phyloP scores from a whole-genome alignment of 2,329 filamentous ascomycete species.

The Lanzia echinophila region DNA sequence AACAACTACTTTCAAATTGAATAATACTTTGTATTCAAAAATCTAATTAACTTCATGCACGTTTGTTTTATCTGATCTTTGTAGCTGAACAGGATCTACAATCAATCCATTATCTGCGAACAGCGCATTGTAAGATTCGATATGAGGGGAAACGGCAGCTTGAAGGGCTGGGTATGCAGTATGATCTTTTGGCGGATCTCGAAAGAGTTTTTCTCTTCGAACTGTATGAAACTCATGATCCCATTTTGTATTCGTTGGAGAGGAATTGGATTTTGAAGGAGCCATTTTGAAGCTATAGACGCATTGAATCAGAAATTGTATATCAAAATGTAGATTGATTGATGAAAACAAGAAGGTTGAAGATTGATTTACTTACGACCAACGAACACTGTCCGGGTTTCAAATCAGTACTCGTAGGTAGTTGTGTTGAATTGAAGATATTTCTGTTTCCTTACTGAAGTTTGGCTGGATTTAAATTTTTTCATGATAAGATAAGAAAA shows the following conservation, averaged over 20 bases:
- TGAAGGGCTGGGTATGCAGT: constrained; percentile 84
- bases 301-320: background rate
- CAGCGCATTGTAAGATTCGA: constrained; percentile 91
- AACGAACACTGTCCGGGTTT: background rate
- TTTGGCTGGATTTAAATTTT: background rate
- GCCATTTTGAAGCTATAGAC: constrained; percentile 17
- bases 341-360: too few relatives aligned
- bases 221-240: constrained; percentile 79
- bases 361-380: background rate
- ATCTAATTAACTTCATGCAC: too few relatives aligned
- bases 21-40: too few relatives aligned
- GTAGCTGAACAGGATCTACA: constrained; percentile 21
- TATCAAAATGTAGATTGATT: background rate
- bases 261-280: constrained; percentile 15
- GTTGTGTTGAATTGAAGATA: background rate
- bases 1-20: background rate
- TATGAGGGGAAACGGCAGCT: constrained; percentile 80
- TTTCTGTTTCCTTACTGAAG: too few relatives aligned
- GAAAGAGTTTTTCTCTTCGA: constrained; percentile 81
- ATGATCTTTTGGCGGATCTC: constrained; percentile 78
- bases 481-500: background rate
- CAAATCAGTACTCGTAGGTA: constrained; percentile 1
- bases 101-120: constrained; percentile 70
- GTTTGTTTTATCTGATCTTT: background rate
- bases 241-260: constrained; percentile 62